Conservation (phyloP, 768 basidiomycete genomes). For the Leccinum broughii region DNA sequence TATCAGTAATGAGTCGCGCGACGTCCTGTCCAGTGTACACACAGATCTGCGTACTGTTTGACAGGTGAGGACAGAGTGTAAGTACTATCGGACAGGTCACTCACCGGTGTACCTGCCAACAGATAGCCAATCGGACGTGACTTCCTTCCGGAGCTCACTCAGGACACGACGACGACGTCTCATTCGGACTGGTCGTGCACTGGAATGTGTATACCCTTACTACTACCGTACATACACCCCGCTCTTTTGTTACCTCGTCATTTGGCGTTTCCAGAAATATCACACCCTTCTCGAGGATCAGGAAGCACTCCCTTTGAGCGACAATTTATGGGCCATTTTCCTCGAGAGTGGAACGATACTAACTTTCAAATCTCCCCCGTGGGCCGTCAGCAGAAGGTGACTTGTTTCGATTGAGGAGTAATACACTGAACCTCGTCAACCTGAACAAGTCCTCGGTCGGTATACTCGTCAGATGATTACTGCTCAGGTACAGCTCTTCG, state of each 20-base stretch:
- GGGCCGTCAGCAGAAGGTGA: constrained; percentile 17
- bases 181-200: background rate
- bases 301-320: constrained; percentile 31
- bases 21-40: too few species aligned
- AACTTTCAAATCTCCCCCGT: constrained; percentile 22
- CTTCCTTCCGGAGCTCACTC: background rate
- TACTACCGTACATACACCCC: constrained; percentile 6
- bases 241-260: constrained; percentile 10
- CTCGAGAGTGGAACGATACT: constrained; percentile 19
- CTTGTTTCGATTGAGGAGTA: too few species aligned
- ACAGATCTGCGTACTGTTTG: constrained; percentile 6
- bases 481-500: too few species aligned
- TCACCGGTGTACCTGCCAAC: too few species aligned
- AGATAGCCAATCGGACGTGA: too few species aligned
- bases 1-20: background rate
- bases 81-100: background rate
- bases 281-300: constrained; percentile 28
- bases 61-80: constrained; percentile 19
- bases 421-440: too few species aligned
- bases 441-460: too few species aligned
- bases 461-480: too few species aligned
- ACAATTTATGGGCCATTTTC: constrained; percentile 25
- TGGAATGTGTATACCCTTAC: constrained; percentile 1
- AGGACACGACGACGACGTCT: background rate
- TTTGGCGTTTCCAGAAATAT: constrained; percentile 25